Percentiles rank a stretch among this genome's conserved stretches.
These are phyloP conservation scores for Chaetomium olivaceum DNA, from an alignment of 2,329 filamentous ascomycete species.

Conservation along the genomic window DNA sequence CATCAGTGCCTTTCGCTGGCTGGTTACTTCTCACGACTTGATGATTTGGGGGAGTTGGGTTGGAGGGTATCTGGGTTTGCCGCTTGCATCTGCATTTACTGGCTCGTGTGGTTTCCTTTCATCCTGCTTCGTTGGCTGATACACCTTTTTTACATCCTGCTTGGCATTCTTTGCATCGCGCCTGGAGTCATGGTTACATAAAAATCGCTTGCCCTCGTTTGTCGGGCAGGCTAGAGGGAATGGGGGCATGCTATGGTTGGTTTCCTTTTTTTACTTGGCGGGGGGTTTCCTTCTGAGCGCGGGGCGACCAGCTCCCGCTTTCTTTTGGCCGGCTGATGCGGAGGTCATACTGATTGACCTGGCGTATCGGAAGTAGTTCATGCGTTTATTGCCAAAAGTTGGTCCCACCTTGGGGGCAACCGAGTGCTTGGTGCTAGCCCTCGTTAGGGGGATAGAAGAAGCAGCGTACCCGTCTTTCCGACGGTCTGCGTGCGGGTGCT, in stretches of 20 bases:
- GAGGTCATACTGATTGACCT: neutral
- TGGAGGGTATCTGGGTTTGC: constrained; percentile 17
- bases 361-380: neutral
- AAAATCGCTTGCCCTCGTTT: constrained; percentile 25
- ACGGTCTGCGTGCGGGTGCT: neutral
- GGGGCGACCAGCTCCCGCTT: neutral
- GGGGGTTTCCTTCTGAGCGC: neutral
- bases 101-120: constrained; percentile 3
- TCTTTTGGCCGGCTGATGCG: neutral
- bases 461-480: neutral
- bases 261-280: constrained; percentile 14
- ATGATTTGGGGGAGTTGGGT: constrained; percentile 25
- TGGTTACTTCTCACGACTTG: constrained; percentile 25
- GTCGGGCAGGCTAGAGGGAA: constrained; percentile 21
- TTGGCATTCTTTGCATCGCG: constrained; percentile 34
- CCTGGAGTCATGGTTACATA: constrained; percentile 35
- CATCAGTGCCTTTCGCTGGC: neutral
- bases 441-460: neutral
- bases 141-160: constrained; percentile 13
- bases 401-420: neutral
- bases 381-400: neutral
- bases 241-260: constrained; percentile 14
- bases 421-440: neutral
- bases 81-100: constrained; percentile 20
- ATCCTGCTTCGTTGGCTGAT: constrained; percentile 20